These are phyloP conservation scores for Royoungia palumana DNA, from an alignment of 768 basidiomycete genomes.

Conservation along the genomic window DNA sequence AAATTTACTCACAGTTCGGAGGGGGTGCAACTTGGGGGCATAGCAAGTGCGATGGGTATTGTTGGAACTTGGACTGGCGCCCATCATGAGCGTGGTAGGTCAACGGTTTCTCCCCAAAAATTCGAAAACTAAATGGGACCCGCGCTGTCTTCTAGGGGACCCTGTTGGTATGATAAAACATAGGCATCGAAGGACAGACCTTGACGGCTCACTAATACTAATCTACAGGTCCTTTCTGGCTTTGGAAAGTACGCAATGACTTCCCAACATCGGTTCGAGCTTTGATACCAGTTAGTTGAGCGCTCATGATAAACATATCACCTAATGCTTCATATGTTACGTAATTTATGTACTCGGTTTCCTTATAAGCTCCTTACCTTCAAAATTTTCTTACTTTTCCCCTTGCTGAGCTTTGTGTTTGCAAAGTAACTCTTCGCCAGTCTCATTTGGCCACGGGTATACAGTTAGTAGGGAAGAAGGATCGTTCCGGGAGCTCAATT, in stretches of 20 bases:
- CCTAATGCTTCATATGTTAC: constrained; percentile 5
- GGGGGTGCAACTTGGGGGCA: constrained; percentile 62
- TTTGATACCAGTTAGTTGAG: constrained; percentile 3
- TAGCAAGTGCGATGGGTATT: constrained; percentile 63
- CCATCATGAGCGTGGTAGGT: constrained; percentile 50
- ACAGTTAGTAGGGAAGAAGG: constrained; percentile 42
- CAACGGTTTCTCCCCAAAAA: neutral
- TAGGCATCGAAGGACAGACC: neutral
- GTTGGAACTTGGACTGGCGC: constrained; percentile 68
- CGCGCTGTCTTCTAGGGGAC: constrained; percentile 42
- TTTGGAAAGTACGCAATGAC: constrained; percentile 55
- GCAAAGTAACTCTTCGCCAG: constrained; percentile 56
- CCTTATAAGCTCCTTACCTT: neutral
- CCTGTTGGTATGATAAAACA: constrained; percentile 52
- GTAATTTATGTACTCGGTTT: constrained; percentile 4
- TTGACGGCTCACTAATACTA: neutral
- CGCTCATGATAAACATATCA: no score
- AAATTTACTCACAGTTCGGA: constrained; percentile 45
- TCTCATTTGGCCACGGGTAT: constrained; percentile 51
- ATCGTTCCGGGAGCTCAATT: constrained; percentile 54
- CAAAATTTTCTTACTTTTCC: neutral
- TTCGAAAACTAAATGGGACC: neutral
- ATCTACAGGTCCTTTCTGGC: constrained; percentile 63
- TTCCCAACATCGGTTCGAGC: constrained; percentile 35
- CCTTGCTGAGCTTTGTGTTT: constrained; percentile 29